Base-by-base conservation (phyloP, 2,329 filamentous ascomycete species). In the Aureobasidium sp. region DNA sequence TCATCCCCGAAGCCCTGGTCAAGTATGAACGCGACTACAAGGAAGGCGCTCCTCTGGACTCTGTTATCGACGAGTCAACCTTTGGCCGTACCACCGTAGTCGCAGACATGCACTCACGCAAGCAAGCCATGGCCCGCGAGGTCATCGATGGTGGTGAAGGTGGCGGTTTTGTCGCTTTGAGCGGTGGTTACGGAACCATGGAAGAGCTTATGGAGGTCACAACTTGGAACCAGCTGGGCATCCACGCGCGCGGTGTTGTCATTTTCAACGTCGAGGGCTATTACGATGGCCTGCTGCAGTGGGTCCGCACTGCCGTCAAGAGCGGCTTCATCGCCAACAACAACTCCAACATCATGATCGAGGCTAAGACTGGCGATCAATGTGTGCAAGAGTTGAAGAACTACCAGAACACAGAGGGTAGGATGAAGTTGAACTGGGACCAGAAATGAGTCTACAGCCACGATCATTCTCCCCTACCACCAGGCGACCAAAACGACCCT, bases 161-260 rank as follows among this genome's bases (percentile, higher is more conserved):
- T 0, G 88, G 86, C 63, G 93, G 93, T 13, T 99, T 99, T 77
- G 85, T 99, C 44, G 92, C 92, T 32, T 78, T 99, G 63, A 85
- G 84, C 61, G 93, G 93, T 47, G 94, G 94, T 0, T 99, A 93
- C 75, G 94, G 94, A 24, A 99, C 94, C 2, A 83, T 97, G 73
- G 94, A 99, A 78, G 94, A 99, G 81, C 82, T 99, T 72, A 92
- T 96, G 75, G 90, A 95, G 78, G 85, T 90, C 2, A 87, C 86
- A 29, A 95, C 90, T 12, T 99, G 94, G 72, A 97, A 97, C 75
- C 94, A 97, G 78, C 78, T 99, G 55, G 93, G 94, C 0, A 97
- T 99, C 67, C 94, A 97, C 76, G 82, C 81, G 68, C 81, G 83
- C 55, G 89, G 88, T 3, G 86, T 97, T 50, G 86, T 93, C 60